phyloP scores from a whole-genome alignment of 2,329 filamentous ascomycete species.

The Trichoderma gracile region DNA sequence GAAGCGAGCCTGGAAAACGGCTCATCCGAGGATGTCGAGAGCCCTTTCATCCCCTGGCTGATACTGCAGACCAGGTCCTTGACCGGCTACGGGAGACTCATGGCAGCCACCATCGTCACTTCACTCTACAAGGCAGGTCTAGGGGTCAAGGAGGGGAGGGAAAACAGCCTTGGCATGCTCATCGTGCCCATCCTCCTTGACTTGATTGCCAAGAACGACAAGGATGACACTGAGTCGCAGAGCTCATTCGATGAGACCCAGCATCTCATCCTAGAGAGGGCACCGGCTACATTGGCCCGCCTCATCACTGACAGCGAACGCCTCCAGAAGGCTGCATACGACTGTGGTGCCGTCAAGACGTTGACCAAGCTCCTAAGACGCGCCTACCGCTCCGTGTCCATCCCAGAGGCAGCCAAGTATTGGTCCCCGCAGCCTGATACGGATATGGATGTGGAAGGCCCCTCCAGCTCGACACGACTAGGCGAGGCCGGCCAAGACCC shows the following conservation, averaged over 20 bases:
- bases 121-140: conserved; percentile 69
- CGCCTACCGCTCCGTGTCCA: conserved; percentile 50
- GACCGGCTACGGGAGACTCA: conserved; percentile 60
- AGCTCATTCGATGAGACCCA: conserved; percentile 41
- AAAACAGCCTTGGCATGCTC: conserved; percentile 64
- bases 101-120: conserved; percentile 69
- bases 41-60: conserved; percentile 71
- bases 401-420: conserved; percentile 36
- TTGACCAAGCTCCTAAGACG: conserved; percentile 52
- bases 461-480: conserved; percentile 49
- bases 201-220: conserved; percentile 53
- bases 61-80: conserved; percentile 62
- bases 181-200: conserved; percentile 69
- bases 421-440: conserved; percentile 45
- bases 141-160: conserved; percentile 59
- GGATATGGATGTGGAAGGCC: conserved; percentile 38
- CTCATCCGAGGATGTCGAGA: conserved; percentile 63
- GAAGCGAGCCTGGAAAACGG: conserved; percentile 39
- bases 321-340: conserved; percentile 79
- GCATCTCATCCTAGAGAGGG: conserved; percentile 61
- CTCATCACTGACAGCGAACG: conserved; percentile 76
- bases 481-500: conserved; percentile 63
- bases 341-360: conserved; percentile 55
- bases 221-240: conserved; percentile 47
- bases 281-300: conserved; percentile 73